A percentile compares a stretch with the other conserved stretches of the same genome.
These are phyloP conservation scores for Cercospora sesami DNA, from an alignment of 2,329 filamentous ascomycete genomes.

Conservation along the genomic window DNA sequence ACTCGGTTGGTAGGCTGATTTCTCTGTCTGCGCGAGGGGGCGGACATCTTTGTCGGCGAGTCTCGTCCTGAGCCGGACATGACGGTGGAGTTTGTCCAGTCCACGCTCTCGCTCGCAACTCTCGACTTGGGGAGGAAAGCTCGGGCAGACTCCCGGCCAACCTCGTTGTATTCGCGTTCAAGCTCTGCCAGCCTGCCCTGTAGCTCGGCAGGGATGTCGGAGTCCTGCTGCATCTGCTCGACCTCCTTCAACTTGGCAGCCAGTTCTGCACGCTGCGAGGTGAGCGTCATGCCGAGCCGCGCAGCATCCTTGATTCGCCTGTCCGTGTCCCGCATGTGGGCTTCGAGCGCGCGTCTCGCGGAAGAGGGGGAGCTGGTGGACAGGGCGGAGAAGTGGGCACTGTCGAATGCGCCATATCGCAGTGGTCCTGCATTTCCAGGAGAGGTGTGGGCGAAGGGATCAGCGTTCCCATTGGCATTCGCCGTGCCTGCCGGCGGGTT, in stretches of 20 bases:
- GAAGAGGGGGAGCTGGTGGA: constrained; percentile 78
- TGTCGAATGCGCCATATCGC: constrained; percentile 81
- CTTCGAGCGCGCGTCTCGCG: constrained; percentile 83
- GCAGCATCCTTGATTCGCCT: constrained; percentile 88
- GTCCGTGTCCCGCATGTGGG: constrained; percentile 89
- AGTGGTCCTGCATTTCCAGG: constrained; percentile 48
- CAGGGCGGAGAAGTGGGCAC: constrained; percentile 71
- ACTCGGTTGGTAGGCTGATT: constrained; percentile 87
- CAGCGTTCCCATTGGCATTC: constrained; percentile 40
- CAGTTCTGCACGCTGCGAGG: constrained; percentile 83
- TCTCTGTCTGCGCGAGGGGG: constrained; percentile 75
- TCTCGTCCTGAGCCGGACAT: constrained; percentile 81
- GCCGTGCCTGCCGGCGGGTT: constrained; percentile 45
- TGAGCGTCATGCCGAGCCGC: constrained; percentile 79
- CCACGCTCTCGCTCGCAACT: constrained; percentile 29
- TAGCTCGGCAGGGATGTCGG: constrained; percentile 77
- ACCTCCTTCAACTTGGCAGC: constrained; percentile 81
- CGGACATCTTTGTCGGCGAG: constrained; percentile 84
- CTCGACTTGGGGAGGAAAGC: constrained; percentile 77
- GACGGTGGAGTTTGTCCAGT: constrained; percentile 41
- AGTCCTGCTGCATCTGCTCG: constrained; percentile 65
- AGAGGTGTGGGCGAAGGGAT: constrained; percentile 48
- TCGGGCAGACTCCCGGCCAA: constrained; percentile 83
- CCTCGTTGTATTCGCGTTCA: constrained; percentile 92
- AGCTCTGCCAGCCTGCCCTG: constrained; percentile 80